These are phyloP conservation scores for Lactifluus rugatus DNA, from an alignment of 768 basidiomycete genomes.

Conservation along the genomic window DNA sequence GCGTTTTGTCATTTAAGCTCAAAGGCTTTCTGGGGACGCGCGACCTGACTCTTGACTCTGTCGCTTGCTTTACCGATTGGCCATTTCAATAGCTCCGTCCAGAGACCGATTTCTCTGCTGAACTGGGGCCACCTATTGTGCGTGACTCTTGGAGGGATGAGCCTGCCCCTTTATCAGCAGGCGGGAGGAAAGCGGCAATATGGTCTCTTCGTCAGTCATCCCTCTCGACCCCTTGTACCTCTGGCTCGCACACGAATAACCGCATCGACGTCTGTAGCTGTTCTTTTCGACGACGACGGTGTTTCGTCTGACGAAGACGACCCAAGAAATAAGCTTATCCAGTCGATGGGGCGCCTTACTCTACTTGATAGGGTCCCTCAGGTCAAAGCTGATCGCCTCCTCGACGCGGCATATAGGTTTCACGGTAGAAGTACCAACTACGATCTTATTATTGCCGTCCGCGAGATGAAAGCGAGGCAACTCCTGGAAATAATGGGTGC, in stretches of 20 bases:
- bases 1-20: slow-evolving; percentile 18
- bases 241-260: background rate
- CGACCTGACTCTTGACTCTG: background rate
- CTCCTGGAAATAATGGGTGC: slow-evolving; percentile 2
- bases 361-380: slow-evolving; percentile 7
- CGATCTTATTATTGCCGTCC: slow-evolving; percentile 6
- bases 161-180: slow-evolving; percentile 15
- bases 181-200: background rate
- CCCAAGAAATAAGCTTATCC: background rate
- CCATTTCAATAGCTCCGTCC: slow-evolving; percentile 46
- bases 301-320: slow-evolving; percentile 4
- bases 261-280: background rate
- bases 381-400: slow-evolving; percentile 13
- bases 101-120: slow-evolving; percentile 47
- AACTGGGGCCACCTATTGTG: slow-evolving; percentile 51
- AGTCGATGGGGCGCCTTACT: slow-evolving; percentile 11
- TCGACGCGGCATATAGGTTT: slow-evolving; percentile 13
- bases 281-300: background rate
- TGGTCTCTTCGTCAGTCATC: slow-evolving; percentile 1
- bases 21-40: too few species aligned
- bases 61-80: background rate
- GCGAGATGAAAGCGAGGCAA: slow-evolving; percentile 5
- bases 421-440: slow-evolving; percentile 16
- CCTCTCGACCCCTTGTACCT: slow-evolving; percentile 3
- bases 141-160: slow-evolving; percentile 54